A percentile compares a stretch with the other conserved stretches of the same genome.
These are phyloP conservation scores for Fonsecaea pedrosoi DNA, from an alignment of 2,329 filamentous ascomycete species.

Conservation along the genomic window DNA sequence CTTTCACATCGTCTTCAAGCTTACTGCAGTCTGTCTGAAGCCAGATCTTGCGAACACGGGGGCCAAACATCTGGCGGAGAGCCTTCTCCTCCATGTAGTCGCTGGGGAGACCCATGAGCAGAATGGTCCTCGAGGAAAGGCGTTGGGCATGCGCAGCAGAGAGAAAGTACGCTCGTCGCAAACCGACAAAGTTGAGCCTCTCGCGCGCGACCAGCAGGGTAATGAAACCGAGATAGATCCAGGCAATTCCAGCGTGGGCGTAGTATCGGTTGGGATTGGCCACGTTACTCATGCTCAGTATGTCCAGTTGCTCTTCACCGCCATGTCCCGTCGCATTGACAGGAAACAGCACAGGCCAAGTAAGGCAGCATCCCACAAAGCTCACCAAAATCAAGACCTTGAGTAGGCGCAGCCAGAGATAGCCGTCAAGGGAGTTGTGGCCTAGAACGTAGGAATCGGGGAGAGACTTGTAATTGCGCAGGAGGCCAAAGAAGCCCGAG, in stretches of 20 bases:
- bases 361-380: slow-evolving; percentile 79
- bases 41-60: slow-evolving; percentile 79
- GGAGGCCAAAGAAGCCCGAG: slow-evolving; percentile 33
- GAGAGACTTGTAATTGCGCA: slow-evolving; percentile 56
- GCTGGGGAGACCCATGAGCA: slow-evolving; percentile 84
- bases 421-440: slow-evolving; percentile 88
- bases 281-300: slow-evolving; percentile 81
- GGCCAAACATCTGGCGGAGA: slow-evolving; percentile 78
- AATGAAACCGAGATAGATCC: slow-evolving; percentile 83
- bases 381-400: slow-evolving; percentile 79
- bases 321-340: slow-evolving; percentile 83
- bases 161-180: slow-evolving; percentile 88
- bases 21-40: slow-evolving; percentile 77
- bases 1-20: slow-evolving; percentile 77
- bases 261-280: slow-evolving; percentile 70
- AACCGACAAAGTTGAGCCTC: slow-evolving; percentile 86
- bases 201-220: slow-evolving; percentile 87
- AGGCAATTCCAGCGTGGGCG: slow-evolving; percentile 77
- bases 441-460: slow-evolving; percentile 83
- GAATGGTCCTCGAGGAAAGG: slow-evolving; percentile 84
- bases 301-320: slow-evolving; percentile 71
- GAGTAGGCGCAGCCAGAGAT: slow-evolving; percentile 87
- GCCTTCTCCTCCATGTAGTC: slow-evolving; percentile 76
- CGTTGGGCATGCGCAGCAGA: slow-evolving; percentile 82
- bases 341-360: slow-evolving; percentile 87